Conservation (phyloP, 306 rosid species). For the Cucumis melo region DNA sequence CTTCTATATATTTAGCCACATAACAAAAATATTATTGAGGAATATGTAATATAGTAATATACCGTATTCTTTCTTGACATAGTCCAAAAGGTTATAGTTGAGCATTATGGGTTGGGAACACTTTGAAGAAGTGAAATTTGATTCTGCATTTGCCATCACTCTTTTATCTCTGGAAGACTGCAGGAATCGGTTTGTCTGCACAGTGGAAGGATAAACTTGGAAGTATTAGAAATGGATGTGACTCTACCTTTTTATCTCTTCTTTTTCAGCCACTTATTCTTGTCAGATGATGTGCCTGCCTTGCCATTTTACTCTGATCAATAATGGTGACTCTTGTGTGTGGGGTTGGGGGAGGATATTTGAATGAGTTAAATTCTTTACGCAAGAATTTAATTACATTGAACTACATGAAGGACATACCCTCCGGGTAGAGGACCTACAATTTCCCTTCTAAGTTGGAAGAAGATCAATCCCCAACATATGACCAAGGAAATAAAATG, state of each 20-base stretch:
- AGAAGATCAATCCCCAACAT: neutral
- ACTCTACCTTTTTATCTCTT: neutral
- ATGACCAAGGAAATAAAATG: neutral
- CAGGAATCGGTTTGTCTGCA: neutral
- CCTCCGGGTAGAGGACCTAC: neutral
- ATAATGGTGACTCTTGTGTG: neutral
- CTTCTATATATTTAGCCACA: neutral
- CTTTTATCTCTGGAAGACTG: neutral
- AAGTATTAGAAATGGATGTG: neutral
- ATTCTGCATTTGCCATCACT: neutral
- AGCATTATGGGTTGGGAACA: neutral
- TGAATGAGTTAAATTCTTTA: neutral
- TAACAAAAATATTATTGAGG: neutral
- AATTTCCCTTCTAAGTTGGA: neutral
- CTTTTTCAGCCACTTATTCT: constrained; percentile 4
- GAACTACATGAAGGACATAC: neutral
- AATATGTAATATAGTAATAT: neutral
- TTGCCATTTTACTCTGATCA: neutral
- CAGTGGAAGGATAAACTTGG: neutral
- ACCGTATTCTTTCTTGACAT: neutral
- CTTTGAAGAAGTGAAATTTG: neutral
- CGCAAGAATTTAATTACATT: neutral
- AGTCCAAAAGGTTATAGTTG: neutral
- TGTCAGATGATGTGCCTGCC: neutral
- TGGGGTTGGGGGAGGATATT: neutral